These are phyloP conservation scores for Colletotrichum sp. DNA, from an alignment of 2,329 filamentous ascomycete species.

Conservation along the genomic window DNA sequence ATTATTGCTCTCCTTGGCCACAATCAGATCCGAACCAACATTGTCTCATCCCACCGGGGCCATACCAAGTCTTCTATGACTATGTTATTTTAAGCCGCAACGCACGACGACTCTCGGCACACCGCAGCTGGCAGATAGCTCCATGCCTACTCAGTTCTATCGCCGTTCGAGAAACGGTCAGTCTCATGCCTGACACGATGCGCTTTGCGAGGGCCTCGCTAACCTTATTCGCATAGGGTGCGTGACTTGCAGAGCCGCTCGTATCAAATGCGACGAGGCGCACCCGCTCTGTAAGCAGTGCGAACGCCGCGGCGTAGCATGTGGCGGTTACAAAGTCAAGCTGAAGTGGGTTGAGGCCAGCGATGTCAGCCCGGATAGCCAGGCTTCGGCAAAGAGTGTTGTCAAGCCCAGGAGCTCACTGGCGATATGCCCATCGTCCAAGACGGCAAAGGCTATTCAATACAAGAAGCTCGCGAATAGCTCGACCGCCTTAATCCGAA, in stretches of 20 bases:
- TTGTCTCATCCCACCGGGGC: not conserved
- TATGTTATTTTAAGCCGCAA: not conserved
- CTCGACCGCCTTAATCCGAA: not conserved
- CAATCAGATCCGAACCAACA: not conserved
- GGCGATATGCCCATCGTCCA: not conserved
- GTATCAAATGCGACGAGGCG: constrained; percentile 9
- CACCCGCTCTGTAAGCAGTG: not conserved
- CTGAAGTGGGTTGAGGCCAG: constrained; percentile 11
- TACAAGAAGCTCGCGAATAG: not conserved
- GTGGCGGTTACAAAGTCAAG: not conserved
- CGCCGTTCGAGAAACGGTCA: constrained; percentile 10
- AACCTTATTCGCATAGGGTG: not conserved
- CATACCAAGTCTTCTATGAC: not conserved
- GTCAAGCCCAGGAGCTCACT: not conserved
- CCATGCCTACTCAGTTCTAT: not conserved
- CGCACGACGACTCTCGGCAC: not conserved
- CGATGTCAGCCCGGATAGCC: not conserved
- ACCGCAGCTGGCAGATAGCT: not conserved
- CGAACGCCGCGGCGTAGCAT: not conserved
- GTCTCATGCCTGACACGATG: not conserved
- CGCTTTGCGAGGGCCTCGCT: not conserved
- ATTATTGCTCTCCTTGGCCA: not conserved
- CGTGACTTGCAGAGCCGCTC: not conserved
- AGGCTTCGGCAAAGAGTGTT: not conserved
- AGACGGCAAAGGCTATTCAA: not conserved